Percentiles rank a stretch among this genome's conserved stretches.
phyloP scores from a whole-genome alignment of 371 early-diverging fungal species.

The Encephalitozoon romaleae region DNA sequence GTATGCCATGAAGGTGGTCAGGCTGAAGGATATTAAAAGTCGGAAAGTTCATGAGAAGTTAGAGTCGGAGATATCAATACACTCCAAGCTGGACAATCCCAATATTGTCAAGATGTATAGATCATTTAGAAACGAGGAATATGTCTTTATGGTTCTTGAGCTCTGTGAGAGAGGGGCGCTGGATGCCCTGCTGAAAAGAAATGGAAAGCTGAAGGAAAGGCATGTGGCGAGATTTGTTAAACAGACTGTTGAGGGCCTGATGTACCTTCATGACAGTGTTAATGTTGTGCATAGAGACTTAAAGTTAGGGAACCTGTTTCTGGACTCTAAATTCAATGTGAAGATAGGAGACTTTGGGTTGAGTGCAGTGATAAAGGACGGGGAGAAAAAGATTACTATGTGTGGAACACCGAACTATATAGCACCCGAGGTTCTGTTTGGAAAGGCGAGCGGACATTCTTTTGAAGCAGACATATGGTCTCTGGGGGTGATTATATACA shows the following conservation, averaged over 20 bases:
- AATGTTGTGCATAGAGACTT: conserved; percentile 88
- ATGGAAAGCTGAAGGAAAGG: conserved; percentile 71
- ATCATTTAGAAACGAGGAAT: conserved; percentile 74
- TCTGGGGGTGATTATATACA: conserved; percentile 77
- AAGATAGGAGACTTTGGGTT: conserved; percentile 95
- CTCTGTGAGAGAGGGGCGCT: conserved; percentile 83
- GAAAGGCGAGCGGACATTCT: conserved; percentile 73
- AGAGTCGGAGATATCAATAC: conserved; percentile 77
- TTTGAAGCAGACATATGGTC: conserved; percentile 96
- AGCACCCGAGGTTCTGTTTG: conserved; percentile 87
- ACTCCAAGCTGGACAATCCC: conserved; percentile 67
- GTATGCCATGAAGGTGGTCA: conserved; percentile 72
- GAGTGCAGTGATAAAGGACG: conserved; percentile 64
- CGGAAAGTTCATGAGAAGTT: conserved; percentile 50
- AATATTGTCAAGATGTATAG: conserved; percentile 73
- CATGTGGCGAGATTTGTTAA: conserved; percentile 75
- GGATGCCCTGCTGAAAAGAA: conserved; percentile 69
- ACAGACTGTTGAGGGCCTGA: conserved; percentile 72
- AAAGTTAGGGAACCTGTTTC: conserved; percentile 85
- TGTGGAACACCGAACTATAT: conserved; percentile 97
- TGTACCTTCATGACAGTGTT: conserved; percentile 71
- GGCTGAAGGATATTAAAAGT: conserved; percentile 45
- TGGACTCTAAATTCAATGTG: conserved; percentile 70
- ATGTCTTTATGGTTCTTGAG: conserved; percentile 84
- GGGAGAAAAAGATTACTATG: conserved; percentile 66